Evolutionary conservation across 495 filamentous ascomycete genomes (phyloP).

Genomic region (Trichoderma gamsii): DNA sequence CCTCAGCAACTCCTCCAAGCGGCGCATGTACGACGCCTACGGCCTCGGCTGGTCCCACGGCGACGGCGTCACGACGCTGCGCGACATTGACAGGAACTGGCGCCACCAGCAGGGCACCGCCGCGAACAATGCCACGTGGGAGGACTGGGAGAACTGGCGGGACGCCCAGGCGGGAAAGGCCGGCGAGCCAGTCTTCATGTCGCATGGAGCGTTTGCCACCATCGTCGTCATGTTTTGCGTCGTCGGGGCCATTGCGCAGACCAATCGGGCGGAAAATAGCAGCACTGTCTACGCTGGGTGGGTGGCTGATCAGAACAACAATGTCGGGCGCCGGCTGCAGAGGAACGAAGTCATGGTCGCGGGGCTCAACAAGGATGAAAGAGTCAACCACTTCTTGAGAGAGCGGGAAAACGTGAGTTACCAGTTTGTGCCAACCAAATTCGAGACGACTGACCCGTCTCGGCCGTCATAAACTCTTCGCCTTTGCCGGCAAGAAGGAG

Average conservation of each 20-base stretch:
- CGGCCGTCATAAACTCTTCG: neutral
- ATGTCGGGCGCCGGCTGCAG: conserved; percentile 56
- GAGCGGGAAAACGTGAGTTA: conserved; percentile 46
- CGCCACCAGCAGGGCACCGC: conserved; percentile 48
- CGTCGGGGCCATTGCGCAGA: conserved; percentile 61
- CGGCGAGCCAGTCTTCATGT: conserved; percentile 59
- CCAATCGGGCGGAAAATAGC: conserved; percentile 55
- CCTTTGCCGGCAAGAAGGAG: neutral
- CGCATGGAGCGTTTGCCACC: conserved; percentile 66
- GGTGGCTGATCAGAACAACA: conserved; percentile 53
- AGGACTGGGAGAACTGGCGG: conserved; percentile 94
- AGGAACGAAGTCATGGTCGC: conserved; percentile 47
- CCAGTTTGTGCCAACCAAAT: conserved; percentile 13
- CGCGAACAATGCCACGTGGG: conserved; percentile 87
- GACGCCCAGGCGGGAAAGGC: conserved; percentile 38
- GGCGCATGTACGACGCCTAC: conserved; percentile 72
- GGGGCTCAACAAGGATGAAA: conserved; percentile 50
- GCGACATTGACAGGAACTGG: conserved; percentile 45
- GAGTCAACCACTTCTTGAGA: conserved; percentile 67
- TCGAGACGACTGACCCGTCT: neutral
- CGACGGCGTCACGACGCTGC: conserved; percentile 32
- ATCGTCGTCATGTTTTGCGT: conserved; percentile 60
- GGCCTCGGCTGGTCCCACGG: conserved; percentile 70
- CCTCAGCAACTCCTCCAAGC: conserved; percentile 74
- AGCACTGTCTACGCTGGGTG: conserved; percentile 54